Evolutionary conservation across 805 yeast species (phyloP), one percentile per base, ranked within the genome.

Genomic region (Cyberlindnera lachancei): DNA sequence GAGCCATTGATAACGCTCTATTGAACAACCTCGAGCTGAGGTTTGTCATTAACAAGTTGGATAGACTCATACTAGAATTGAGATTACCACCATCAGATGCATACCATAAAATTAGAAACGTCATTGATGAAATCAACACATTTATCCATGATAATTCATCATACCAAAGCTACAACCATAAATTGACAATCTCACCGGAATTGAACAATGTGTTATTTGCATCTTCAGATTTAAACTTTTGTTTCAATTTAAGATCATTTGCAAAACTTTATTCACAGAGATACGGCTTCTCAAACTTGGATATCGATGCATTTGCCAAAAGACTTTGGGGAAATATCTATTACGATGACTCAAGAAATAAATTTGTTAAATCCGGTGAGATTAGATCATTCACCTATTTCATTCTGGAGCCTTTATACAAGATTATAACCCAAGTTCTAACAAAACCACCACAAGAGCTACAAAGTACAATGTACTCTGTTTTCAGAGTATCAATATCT

Each of bases 301-400:
- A 61, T n/a, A 38, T 51, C 2, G 56, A 51, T 3, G 57, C 58
- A 3, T 73, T 87, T 50, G 59, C 73, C 0, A 48, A 52, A 26
- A 62, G 75, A 35, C 59, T 87, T 15, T 88, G 96, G 96, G 96
- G 95, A 0, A 78, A 80, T 39, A 49, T 74, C 6, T 76, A 66
- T 44, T 84, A 60, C 48, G 55, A 73, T 31, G 45, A 58, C 2
- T 34, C 40, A 0, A 43, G 58, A 1, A 65, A 71, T 8, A 66
- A 59, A 33, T 79, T 86, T 42, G 48, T 66, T 0, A 33, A 34
- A 27, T 29, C 51, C 18, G 49, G 54, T 0, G 29, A 40, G 11
- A 50, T 38, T 38, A 36, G 59, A 25, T 30, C 36, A 22, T 46
- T 24, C 48, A 73, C 33, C 52, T 85, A 2, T 82, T 90, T 86